phyloP scores from a whole-genome alignment of 345 rosid genomes.

The Turnera subulata region DNA sequence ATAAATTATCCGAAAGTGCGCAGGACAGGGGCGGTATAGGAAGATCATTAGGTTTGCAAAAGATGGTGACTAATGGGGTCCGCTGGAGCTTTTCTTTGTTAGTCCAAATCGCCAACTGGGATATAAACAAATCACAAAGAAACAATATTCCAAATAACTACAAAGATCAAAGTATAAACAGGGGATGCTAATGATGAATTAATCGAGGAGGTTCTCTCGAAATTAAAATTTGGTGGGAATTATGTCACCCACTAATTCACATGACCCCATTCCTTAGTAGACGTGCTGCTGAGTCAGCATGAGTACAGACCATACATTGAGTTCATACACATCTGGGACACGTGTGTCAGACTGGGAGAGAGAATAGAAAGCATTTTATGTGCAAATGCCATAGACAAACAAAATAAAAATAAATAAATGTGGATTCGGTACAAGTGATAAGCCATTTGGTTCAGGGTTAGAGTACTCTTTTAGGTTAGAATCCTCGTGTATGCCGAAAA shows the following conservation, averaged over 20 bases:
- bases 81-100: neutral
- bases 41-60: neutral
- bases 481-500: no score
- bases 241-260: constrained; percentile 3
- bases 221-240: neutral
- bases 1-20: no score
- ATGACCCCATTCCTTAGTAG: neutral
- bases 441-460: no score
- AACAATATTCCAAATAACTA: neutral
- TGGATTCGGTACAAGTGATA: no score
- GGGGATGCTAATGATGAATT: neutral
- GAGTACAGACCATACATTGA: neutral
- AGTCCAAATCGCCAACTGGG: neutral
- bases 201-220: no score
- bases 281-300: constrained; percentile 26
- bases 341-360: neutral
- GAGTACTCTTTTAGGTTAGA: no score
- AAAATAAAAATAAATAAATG: no score
- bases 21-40: no score
- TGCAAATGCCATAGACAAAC: neutral
- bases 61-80: neutral
- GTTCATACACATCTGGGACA: constrained; percentile 8
- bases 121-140: neutral
- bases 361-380: no score
- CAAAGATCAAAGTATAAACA: neutral